Evolutionary conservation across 176 grass and related monocot species (phyloP), one percentile per base, ranked within the genome.

Genomic region (Carex scoparia): DNA sequence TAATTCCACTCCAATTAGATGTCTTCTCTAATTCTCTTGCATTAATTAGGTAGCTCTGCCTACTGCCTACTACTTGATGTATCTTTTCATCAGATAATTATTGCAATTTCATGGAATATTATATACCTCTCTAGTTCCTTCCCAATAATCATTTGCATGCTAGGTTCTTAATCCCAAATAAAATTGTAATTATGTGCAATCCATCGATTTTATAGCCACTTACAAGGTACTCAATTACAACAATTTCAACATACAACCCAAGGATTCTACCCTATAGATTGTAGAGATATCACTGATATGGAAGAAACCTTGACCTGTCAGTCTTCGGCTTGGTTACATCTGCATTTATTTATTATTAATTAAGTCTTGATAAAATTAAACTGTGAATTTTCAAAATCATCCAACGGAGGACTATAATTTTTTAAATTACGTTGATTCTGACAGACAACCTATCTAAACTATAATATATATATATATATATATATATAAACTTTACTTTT

Each of bases 271-370:
- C 3, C 48, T 76, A 54, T 31, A 31, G 8, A 76, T 54, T 76
- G 23, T 53, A 76, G 19, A 76, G 12, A 53, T 54, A 44, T 46
- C 16, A 44, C 35, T 46, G 37, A 44, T 27, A 75, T 51, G 71
- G 72, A 51, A 76, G 72, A 27, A 76, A 1, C 72, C 23, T 55
- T 76, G 72, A 76, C 72, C 49, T 54, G 48, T 55, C 46, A 54
- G 71, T 53, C 37, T 53, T 54, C 4, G 70, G 46, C 46, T 8
- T 31, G 23, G 4, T 76, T 76, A 48, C 72, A 48, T 16, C 71
- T 53, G 44, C 71, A 75, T 74, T 75, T 75, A 75, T 75, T 27
- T 42, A 27, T 74, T 8, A 49, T 27, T 74, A 74, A 74, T 49
- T 23, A 74, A 44, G 38, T 46, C 1, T 23, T 72, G 69, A 48